Percentiles rank a stretch among this genome's conserved stretches.
These are phyloP conservation scores for Claviceps humidiphila DNA, from an alignment of 2,329 filamentous ascomycete species.

Conservation along the genomic window DNA sequence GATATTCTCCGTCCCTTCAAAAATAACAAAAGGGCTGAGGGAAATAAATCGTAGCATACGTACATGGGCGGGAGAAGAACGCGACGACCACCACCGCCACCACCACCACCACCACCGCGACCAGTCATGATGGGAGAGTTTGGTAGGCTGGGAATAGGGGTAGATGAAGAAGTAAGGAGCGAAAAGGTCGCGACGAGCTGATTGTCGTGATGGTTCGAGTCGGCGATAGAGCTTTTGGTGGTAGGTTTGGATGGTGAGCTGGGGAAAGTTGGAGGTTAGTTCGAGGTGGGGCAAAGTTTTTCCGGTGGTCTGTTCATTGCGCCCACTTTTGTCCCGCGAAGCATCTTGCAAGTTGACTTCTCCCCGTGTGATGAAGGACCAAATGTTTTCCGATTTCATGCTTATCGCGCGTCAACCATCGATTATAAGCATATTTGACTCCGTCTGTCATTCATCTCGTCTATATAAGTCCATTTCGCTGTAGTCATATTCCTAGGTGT, in stretches of 20 bases:
- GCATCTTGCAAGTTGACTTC: not conserved
- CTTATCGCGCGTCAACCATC: not conserved
- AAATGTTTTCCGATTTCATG: not conserved
- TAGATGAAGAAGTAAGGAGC: not conserved
- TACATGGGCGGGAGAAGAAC: conserved; percentile 46
- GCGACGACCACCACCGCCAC: conserved; percentile 42
- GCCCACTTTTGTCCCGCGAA: not conserved
- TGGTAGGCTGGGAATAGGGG: not conserved
- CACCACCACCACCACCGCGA: conserved; percentile 44
- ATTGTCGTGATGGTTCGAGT: conserved; percentile 1
- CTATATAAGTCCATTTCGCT: no score
- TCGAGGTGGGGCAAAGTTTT: conserved; percentile 5
- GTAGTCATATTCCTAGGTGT: no score
- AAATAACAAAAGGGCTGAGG: not conserved
- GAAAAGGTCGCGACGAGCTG: not conserved
- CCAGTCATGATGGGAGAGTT: conserved; percentile 36
- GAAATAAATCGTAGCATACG: conserved; percentile 5
- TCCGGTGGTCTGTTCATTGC: not conserved
- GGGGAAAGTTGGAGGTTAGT: conserved; percentile 5
- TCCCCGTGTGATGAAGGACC: no score
- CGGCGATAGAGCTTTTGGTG: conserved; percentile 1
- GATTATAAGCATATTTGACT: no score
- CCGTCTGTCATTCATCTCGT: no score
- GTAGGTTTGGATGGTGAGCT: not conserved
- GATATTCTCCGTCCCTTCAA: not conserved